Conservation (phyloP, 2,329 filamentous ascomycete species). For the Cladophialophora yegresii region DNA sequence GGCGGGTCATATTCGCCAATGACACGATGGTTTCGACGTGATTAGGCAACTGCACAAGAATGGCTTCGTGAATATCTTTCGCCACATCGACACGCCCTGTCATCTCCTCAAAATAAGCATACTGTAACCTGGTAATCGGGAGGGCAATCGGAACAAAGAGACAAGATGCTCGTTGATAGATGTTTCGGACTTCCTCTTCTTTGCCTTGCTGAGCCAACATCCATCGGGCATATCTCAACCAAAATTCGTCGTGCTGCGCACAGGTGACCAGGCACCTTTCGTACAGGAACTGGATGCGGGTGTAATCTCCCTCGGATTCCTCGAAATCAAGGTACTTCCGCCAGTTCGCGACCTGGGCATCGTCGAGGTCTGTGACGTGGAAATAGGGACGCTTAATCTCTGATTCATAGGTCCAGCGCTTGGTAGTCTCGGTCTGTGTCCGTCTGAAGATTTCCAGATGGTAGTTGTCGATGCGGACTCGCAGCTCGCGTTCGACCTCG, state of each 20-base stretch:
- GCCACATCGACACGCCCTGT: constrained; percentile 74
- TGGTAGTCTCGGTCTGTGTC: constrained; percentile 84
- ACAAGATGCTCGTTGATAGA: constrained; percentile 83
- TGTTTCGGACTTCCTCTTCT: constrained; percentile 85
- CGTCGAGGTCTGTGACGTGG: constrained; percentile 89
- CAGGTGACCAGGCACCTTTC: constrained; percentile 91
- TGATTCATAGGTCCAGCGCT: constrained; percentile 91
- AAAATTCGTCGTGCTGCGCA: constrained; percentile 95
- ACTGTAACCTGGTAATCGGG: constrained; percentile 81
- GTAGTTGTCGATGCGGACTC: constrained; percentile 74
- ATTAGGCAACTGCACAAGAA: constrained; percentile 74
- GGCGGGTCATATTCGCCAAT: constrained; percentile 80
- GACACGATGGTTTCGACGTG: constrained; percentile 87
- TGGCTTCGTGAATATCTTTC: constrained; percentile 78
- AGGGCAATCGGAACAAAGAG: constrained; percentile 84
- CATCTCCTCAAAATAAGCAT: constrained; percentile 93
- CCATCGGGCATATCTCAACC: constrained; percentile 96
- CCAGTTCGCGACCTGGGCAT: constrained; percentile 84
- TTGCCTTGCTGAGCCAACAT: constrained; percentile 79
- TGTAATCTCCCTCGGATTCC: constrained; percentile 76
- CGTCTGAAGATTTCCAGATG: constrained; percentile 78
- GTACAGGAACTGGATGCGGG: constrained; percentile 78
- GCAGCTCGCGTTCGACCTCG: constrained; percentile 81
- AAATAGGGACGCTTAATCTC: constrained; percentile 97
- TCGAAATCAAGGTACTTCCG: constrained; percentile 96